Base-by-base conservation (phyloP, 2,329 filamentous ascomycete genomes). In the Sporothrix pseudoabietina region DNA sequence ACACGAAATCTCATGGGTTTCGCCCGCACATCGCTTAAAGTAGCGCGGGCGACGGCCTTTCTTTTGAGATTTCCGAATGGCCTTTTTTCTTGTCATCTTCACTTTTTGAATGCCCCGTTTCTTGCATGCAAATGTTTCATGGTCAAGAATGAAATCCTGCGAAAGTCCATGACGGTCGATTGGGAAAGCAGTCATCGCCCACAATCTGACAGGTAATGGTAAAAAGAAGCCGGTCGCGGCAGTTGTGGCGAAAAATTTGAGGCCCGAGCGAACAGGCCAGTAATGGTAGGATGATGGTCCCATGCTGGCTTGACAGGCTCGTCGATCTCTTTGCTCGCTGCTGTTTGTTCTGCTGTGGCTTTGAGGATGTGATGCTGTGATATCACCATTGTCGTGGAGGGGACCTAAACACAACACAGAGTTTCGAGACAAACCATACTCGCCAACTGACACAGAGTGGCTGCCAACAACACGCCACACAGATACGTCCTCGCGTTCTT, bases 1-100 rank as follows among this genome's bases (percentile, higher is more conserved):
- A 55, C 52, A 69, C 66, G n/a, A 54, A 54, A 69, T 41, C 26
- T n/a, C 32, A 41, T 69, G 19, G 66, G 49, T 16, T 41, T 55
- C 30, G 35, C 12, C 16, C 44, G 44, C 44, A 32, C 44, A 14
- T 52, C 65, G 65, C 30, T 49, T 68, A 68, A 32, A 63, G 9
- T 39, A 65, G 39, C 61, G 61, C 61, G 39, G 39, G n/a, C n/a
- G n/a, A 47, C 12, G 39, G n/a, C 7, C 26, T 10, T 63, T 19
- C 35, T 44, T 44, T 44, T 44, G 6, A 19, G 26, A 26, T 26
- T 26, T 26, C 26, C 22, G 9, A 10, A 5, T 22, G n/a, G 4
- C 3, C 7, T 1, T 55, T 26, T 55, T 26, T 1, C 10, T 7
- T 44, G 35, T 8, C n/a, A 26, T 44, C 26, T 63, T 44, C 32